Base-by-base conservation (phyloP, 768 basidiomycete species). In the Piloderma croceum region DNA sequence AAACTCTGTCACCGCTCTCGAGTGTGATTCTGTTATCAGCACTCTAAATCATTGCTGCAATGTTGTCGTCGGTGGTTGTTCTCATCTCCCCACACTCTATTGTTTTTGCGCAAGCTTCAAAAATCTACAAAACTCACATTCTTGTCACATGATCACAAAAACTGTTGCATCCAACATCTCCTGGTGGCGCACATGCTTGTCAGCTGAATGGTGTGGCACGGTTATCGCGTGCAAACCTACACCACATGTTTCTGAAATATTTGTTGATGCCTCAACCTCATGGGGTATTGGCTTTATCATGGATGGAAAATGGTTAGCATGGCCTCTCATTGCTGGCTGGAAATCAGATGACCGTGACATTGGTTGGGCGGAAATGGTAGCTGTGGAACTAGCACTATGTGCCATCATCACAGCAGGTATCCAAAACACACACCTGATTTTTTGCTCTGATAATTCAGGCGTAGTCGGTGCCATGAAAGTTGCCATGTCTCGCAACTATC, bases 321-420 rank as follows among this genome's bases (percentile, higher is more conserved):
- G 68, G 71, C 47, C 54, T 20, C 50, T 71, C 9, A 51, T 39
- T 13, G 31, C 44, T 0, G 61, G 62, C 5, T 66, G 64, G 62
- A 45, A 50, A 12, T 24, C 35, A 3, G 38, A 54, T 0, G 54
- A 57, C 6, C 31, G 63, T 6, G 50, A 63, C 40, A 73, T 69
- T 15, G 61, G 62, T 5, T 74, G 71, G 70, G 66, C 63, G 1
- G 71, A 73, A 49, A 63, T 71, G 54, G 60, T 67, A 0, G 70
- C 67, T 0, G 54, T 71, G 1, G 70, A 73, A 38, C 50, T 74
- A 1, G 70, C 65, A 0, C 22, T 73, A 1, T 56, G 54, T 2
- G 53, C 62, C 2, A 29, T 66, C 5, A 48, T 67, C 3, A 45
- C 60, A 0, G 35, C 53, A 0, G 55, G 57, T 2, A 47, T 54